phyloP scores from a whole-genome alignment of 768 basidiomycete species.

The Trametes cingulata region DNA sequence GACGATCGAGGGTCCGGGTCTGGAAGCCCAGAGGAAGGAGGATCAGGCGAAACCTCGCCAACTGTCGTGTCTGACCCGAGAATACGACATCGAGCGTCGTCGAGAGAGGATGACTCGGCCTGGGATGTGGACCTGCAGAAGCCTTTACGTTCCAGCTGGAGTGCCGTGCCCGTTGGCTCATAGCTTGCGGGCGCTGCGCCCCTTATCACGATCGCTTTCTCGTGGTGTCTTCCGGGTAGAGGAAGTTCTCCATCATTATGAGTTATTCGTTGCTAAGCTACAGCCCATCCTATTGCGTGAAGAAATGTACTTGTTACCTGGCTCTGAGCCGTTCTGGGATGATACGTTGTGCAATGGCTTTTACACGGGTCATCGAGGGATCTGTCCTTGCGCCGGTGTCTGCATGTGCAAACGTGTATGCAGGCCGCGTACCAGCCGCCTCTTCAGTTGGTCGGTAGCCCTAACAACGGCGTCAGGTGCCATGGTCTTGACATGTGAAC shows the following conservation, averaged over 20 bases:
- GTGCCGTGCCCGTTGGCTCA: constrained; percentile 15
- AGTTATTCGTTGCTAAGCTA: background rate
- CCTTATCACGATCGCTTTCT: too few relatives aligned
- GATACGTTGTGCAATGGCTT: too few relatives aligned
- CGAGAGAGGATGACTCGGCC: constrained; percentile 24
- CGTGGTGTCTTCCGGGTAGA: background rate
- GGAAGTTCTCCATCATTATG: background rate
- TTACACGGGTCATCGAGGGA: too few relatives aligned
- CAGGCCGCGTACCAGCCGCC: too few relatives aligned
- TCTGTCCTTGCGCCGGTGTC: too few relatives aligned
- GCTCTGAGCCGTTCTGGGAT: background rate
- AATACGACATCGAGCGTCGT: constrained; percentile 20
- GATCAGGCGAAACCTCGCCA: constrained; percentile 29
- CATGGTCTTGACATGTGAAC: too few relatives aligned
- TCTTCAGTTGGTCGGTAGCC: too few relatives aligned
- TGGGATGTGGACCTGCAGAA: constrained; percentile 18
- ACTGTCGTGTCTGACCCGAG: constrained; percentile 23
- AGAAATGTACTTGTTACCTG: background rate
- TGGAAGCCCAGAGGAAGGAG: constrained; percentile 16
- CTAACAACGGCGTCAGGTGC: too few relatives aligned
- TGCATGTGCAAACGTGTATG: too few relatives aligned
- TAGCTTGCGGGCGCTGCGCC: background rate
- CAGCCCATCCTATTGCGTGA: background rate
- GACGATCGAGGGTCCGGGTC: background rate
- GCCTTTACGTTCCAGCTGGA: constrained; percentile 3